A percentile compares a stretch with the other conserved stretches of the same genome.
Evolutionary conservation across 108 stramenopile genomes (phyloP).

Genomic region (Discostella pseudostelligera): DNA sequence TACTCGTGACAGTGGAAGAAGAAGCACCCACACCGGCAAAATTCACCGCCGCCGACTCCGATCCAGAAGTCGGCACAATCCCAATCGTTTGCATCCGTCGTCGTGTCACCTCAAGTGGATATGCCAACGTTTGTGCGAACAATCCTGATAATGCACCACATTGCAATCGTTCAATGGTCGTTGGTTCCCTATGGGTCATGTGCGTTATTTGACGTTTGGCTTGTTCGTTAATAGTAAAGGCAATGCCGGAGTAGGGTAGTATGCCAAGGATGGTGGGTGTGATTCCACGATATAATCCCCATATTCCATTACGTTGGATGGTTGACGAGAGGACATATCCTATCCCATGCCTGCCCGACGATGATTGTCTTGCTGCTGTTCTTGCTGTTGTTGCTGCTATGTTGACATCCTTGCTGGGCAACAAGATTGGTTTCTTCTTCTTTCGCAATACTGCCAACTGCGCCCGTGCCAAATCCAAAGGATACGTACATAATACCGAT

Average conservation of each 20-base stretch:
- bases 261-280: conserved; percentile 93
- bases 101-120: conserved; percentile 94
- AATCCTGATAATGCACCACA: conserved; percentile 91
- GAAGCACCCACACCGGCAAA: conserved; percentile 32
- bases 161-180: conserved; percentile 80
- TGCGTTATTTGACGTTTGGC: conserved; percentile 74
- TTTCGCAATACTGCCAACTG: conserved; percentile 88
- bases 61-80: conserved; percentile 64
- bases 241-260: conserved; percentile 93
- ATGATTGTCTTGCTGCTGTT: neutral
- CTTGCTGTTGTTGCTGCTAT: neutral
- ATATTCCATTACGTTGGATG: conserved; percentile 33
- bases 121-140: conserved; percentile 87
- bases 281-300: conserved; percentile 86
- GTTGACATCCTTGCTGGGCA: neutral
- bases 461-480: conserved; percentile 93
- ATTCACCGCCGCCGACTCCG: conserved; percentile 68
- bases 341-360: neutral
- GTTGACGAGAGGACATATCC: neutral
- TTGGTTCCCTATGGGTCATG: conserved; percentile 70
- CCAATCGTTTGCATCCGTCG: conserved; percentile 97
- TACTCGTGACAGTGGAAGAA: neutral
- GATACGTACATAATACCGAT: conserved; percentile 90
- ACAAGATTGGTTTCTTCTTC: conserved; percentile 32
- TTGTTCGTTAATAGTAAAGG: conserved; percentile 93